Evolutionary conservation across 345 rosid species (phyloP).

Genomic region (Syzygium aromaticum): DNA sequence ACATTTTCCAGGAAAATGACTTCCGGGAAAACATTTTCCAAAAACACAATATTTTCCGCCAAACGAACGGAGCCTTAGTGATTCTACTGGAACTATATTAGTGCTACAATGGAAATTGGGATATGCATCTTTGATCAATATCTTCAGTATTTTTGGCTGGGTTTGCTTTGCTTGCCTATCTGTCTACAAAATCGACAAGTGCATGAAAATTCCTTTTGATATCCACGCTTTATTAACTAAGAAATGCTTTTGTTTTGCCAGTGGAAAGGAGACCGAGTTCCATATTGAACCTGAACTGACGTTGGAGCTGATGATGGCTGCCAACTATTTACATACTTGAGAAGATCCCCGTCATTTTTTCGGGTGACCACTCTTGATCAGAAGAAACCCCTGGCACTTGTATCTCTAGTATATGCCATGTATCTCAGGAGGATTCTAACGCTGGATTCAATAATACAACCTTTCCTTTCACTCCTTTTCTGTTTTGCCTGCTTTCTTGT

Average conservation of each 20-base stretch:
- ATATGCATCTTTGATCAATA: neutral
- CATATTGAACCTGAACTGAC: constrained; percentile 63
- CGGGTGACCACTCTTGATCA: neutral
- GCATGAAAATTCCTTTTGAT: neutral
- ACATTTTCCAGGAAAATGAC: too few relatives aligned
- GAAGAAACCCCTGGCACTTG: neutral
- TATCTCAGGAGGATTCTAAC: neutral
- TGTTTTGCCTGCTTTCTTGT: neutral
- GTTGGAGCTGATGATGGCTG: constrained; percentile 70
- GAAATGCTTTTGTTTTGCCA: constrained; percentile 6
- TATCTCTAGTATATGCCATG: neutral
- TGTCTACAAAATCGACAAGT: neutral
- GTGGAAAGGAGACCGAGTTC: constrained; percentile 59
- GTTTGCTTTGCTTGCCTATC: neutral
- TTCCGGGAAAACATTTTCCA: too few relatives aligned
- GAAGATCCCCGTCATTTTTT: constrained; percentile 1
- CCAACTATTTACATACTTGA: constrained; percentile 59
- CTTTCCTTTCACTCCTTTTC: neutral
- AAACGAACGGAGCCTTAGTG: too few relatives aligned
- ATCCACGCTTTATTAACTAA: neutral
- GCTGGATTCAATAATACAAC: neutral
- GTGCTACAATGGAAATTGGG: neutral
- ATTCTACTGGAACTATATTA: neutral
- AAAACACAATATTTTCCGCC: too few relatives aligned
- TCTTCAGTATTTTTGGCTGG: neutral